phyloP scores from a whole-genome alignment of 169 alveolate genomes.

The Babesia sp. region DNA sequence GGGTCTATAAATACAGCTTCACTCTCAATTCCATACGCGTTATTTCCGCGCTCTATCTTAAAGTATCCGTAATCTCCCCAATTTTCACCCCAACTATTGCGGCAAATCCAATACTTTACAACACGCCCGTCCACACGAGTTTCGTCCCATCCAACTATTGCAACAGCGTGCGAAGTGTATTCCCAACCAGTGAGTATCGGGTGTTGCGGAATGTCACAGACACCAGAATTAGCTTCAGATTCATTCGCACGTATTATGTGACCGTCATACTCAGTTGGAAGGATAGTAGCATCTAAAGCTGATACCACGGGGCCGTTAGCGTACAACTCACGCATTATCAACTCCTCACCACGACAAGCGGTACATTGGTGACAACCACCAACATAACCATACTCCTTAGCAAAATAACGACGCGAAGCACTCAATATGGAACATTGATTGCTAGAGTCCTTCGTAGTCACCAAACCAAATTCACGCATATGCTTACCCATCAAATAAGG shows the following conservation, averaged over 20 bases:
- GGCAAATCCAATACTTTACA: slow-evolving; percentile 81
- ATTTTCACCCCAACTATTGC: slow-evolving; percentile 80
- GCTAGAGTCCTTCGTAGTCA: slow-evolving; percentile 2
- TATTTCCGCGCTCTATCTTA: slow-evolving; percentile 78
- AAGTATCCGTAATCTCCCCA: slow-evolving; percentile 83
- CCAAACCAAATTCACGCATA: slow-evolving; percentile 81
- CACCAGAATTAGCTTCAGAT: slow-evolving; percentile 34
- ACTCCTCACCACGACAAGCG: slow-evolving; percentile 69
- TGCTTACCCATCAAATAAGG: slow-evolving; percentile 87
- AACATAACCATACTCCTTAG: slow-evolving; percentile 78
- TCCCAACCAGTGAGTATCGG: slow-evolving; percentile 82
- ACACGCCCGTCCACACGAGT: slow-evolving; percentile 36
- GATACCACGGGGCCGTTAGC: slow-evolving; percentile 83
- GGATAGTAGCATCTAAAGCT: slow-evolving; percentile 80
- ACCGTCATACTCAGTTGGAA: slow-evolving; percentile 63
- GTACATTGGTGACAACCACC: slow-evolving; percentile 86
- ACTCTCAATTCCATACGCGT: slow-evolving; percentile 82
- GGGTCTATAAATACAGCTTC: slow-evolving; percentile 89
- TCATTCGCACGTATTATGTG: slow-evolving; percentile 26
- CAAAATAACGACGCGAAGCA: slow-evolving; percentile 61
- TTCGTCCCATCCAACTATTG: slow-evolving; percentile 89
- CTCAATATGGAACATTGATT: slow-evolving; percentile 14
- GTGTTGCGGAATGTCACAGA: slow-evolving; percentile 37
- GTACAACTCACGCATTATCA: slow-evolving; percentile 80
- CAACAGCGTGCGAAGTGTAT: slow-evolving; percentile 87